A percentile compares a stretch with the other conserved stretches of the same genome.
phyloP scores from a whole-genome alignment of 2,329 filamentous ascomycete genomes.

The Penicillium olsonii region DNA sequence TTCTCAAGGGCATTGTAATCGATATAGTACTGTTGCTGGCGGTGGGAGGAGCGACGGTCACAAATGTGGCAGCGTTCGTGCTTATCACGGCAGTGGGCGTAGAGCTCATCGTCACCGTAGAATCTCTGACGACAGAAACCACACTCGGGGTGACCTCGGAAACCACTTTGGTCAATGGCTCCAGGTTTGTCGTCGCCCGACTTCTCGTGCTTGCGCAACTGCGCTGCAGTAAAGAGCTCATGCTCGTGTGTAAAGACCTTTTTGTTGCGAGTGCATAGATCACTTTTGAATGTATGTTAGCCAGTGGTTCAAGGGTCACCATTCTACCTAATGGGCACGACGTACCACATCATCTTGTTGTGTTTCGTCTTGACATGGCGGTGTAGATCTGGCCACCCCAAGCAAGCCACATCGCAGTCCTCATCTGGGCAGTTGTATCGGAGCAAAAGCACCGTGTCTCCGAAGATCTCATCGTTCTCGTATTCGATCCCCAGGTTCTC shows the following conservation, averaged over 20 bases:
- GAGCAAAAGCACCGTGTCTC: constrained; percentile 83
- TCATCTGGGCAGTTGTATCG: constrained; percentile 92
- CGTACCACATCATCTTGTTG: constrained; percentile 78
- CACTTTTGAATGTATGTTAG: constrained; percentile 49
- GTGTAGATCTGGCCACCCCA: constrained; percentile 77
- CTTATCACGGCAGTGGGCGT: constrained; percentile 86
- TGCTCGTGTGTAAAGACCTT: constrained; percentile 99
- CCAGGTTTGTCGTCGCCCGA: constrained; percentile 89
- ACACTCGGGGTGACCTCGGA: constrained; percentile 93
- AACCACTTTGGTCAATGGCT: constrained; percentile 87
- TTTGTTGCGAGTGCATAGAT: constrained; percentile 90
- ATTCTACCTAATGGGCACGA: constrained; percentile 31
- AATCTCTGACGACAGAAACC: constrained; percentile 89
- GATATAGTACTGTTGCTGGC: constrained; percentile 84
- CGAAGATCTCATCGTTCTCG: constrained; percentile 82
- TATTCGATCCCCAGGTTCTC: constrained; percentile 90
- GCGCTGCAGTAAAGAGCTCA: constrained; percentile 79
- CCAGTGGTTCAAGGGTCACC: constrained; percentile 2
- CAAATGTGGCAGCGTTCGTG: constrained; percentile 96
- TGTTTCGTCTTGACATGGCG: constrained; percentile 80
- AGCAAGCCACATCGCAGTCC: constrained; percentile 80
- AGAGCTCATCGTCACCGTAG: constrained; percentile 94
- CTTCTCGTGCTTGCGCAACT: constrained; percentile 83
- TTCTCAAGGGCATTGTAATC: constrained; percentile 84
- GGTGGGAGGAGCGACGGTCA: constrained; percentile 64